Evolutionary conservation across 2,329 filamentous ascomycete species (phyloP).

Genomic region (Juglanconis oblonga): DNA sequence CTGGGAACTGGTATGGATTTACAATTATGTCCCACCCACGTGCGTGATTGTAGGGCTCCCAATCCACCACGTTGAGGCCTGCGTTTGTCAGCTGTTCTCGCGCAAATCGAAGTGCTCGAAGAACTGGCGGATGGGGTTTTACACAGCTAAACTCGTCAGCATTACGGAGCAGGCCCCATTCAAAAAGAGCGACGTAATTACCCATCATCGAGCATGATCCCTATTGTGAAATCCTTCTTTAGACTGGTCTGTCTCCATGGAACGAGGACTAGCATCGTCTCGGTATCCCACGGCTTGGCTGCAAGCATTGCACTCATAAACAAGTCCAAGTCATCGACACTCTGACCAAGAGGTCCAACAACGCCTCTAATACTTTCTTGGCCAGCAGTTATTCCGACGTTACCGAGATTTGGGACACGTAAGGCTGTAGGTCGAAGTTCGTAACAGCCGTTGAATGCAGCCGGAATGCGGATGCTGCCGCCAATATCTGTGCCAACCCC

Average conservation of each 20-base stretch:
- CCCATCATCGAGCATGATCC: slow-evolving; percentile 24
- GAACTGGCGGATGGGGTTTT: slow-evolving; percentile 25
- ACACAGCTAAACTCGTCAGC: slow-evolving; percentile 12
- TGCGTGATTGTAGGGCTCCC: slow-evolving; percentile 22
- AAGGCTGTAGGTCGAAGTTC: slow-evolving; percentile 37
- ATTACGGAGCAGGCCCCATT: too few species aligned
- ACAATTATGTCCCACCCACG: slow-evolving; percentile 23
- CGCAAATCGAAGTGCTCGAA: slow-evolving; percentile 19
- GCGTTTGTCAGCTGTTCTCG: slow-evolving; percentile 19
- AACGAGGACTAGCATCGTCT: slow-evolving; percentile 36
- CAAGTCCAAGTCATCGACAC: slow-evolving; percentile 31
- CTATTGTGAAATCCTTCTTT: slow-evolving; percentile 18
- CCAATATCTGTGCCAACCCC: slow-evolving; percentile 44
- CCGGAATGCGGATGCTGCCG: slow-evolving; percentile 41
- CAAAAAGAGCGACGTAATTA: neutral
- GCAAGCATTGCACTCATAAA: slow-evolving; percentile 37
- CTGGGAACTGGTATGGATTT: too few species aligned
- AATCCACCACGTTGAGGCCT: slow-evolving; percentile 24
- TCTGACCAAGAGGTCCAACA: slow-evolving; percentile 21
- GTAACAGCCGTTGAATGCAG: slow-evolving; percentile 41
- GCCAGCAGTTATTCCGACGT: slow-evolving; percentile 27
- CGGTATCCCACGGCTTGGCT: slow-evolving; percentile 38
- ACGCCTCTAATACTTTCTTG: slow-evolving; percentile 35
- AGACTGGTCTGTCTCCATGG: slow-evolving; percentile 34
- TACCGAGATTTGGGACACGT: slow-evolving; percentile 28